phyloP scores from a whole-genome alignment of 2,329 filamentous ascomycete genomes.

The Aspergillus hiratsukae region DNA sequence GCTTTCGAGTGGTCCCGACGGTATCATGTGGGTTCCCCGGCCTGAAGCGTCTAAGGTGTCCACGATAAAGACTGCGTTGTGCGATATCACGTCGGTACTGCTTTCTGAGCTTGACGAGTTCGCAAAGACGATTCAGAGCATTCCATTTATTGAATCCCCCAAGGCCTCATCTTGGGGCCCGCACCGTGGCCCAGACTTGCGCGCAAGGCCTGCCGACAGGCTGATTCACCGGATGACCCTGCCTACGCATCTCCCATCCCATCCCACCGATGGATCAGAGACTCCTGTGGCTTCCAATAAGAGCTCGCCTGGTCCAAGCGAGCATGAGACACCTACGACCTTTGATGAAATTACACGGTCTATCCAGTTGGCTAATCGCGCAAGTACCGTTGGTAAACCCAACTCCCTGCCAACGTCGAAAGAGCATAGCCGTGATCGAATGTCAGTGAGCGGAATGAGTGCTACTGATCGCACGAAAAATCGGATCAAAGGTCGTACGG shows the following conservation, averaged over 20 bases:
- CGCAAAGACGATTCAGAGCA: constrained; percentile 66
- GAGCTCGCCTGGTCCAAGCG: constrained; percentile 32
- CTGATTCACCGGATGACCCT: constrained; percentile 72
- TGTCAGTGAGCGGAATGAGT: constrained; percentile 65
- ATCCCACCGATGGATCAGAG: constrained; percentile 30
- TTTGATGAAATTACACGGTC: constrained; percentile 50
- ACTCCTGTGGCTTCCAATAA: constrained; percentile 36
- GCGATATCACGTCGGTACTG: constrained; percentile 68
- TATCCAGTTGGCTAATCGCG: constrained; percentile 35
- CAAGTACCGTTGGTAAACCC: constrained; percentile 35
- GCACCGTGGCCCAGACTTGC: constrained; percentile 48
- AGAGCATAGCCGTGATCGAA: constrained; percentile 57
- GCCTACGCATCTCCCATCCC: constrained; percentile 57
- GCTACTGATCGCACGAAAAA: constrained; percentile 72
- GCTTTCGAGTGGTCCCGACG: constrained; percentile 56
- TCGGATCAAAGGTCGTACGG: constrained; percentile 74
- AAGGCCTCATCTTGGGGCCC: constrained; percentile 45
- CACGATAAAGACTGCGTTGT: constrained; percentile 77
- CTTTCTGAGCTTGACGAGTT: constrained; percentile 71
- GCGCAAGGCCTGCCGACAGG: constrained; percentile 50
- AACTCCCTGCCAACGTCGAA: constrained; percentile 41
- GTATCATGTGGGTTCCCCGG: constrained; percentile 67
- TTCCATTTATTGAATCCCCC: constrained; percentile 74
- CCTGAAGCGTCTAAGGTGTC: constrained; percentile 65
- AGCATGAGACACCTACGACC: constrained; percentile 47